phyloP scores from a whole-genome alignment of 2,329 filamentous ascomycete genomes.

The Fusarium mangiferae region DNA sequence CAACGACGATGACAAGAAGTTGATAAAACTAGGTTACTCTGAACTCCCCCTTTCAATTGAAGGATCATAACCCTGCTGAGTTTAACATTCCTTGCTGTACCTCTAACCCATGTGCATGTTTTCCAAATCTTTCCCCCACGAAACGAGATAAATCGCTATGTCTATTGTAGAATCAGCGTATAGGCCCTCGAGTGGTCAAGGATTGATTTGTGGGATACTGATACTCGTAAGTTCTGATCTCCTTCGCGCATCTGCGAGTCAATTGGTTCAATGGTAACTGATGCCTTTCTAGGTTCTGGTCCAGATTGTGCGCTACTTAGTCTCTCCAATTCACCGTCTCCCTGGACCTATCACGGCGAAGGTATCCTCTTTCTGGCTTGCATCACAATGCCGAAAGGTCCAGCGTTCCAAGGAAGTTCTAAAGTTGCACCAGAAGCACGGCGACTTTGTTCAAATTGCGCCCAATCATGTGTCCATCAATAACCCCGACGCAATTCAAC shows the following conservation, averaged over 20 bases:
- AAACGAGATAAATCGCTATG: background rate
- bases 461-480: background rate
- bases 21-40: rapidly evolving
- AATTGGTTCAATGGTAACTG: background rate
- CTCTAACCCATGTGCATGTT: background rate
- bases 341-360: background rate
- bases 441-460: background rate
- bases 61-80: background rate
- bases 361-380: background rate
- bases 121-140: background rate
- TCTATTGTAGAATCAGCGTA: background rate
- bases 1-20: too few relatives aligned
- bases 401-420: background rate
- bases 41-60: too few relatives aligned
- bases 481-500: background rate
- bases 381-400: background rate
- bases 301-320: background rate
- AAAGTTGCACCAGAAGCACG: background rate
- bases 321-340: background rate
- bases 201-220: background rate
- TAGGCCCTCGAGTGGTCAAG: background rate
- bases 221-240: background rate
- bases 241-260: background rate
- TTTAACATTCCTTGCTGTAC: background rate
- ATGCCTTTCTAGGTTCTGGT: background rate